Evolutionary conservation across 441 rosid genomes (phyloP).

Genomic region (Metrosideros polymorpha): DNA sequence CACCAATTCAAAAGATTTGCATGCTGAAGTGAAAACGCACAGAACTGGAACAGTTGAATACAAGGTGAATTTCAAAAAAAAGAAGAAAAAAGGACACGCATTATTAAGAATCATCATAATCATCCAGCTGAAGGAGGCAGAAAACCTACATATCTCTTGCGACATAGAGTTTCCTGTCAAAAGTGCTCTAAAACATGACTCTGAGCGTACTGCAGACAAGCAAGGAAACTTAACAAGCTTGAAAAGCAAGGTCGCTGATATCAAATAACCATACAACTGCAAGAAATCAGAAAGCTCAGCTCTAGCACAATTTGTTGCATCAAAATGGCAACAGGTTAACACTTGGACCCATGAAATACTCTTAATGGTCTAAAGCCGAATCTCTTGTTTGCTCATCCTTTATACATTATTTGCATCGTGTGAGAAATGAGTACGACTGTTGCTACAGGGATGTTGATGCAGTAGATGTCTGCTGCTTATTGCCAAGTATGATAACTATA

Average conservation of each 20-base stretch:
- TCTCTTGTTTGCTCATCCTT: not conserved
- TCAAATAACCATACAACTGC: not conserved
- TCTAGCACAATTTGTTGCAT: not conserved
- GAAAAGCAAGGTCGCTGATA: not conserved
- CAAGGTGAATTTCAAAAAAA: not conserved
- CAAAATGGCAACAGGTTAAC: not conserved
- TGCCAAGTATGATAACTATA: slow-evolving; percentile 9
- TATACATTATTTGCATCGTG: not conserved
- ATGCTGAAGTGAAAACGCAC: not conserved
- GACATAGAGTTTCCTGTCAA: not conserved
- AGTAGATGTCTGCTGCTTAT: slow-evolving; percentile 2
- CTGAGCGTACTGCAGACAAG: not conserved
- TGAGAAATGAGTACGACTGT: not conserved
- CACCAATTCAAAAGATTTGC: not conserved
- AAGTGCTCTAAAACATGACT: not conserved
- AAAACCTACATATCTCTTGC: not conserved
- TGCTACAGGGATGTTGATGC: slow-evolving; percentile 6
- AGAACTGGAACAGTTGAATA: not conserved
- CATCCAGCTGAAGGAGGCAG: not conserved
- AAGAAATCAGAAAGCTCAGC: not conserved
- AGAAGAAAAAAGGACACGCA: not conserved
- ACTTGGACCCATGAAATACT: not conserved
- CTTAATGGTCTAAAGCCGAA: not conserved
- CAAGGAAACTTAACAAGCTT: not conserved
- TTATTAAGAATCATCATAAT: not conserved